phyloP scores from a whole-genome alignment of 768 basidiomycete species.

The Tephrocybe rancida region DNA sequence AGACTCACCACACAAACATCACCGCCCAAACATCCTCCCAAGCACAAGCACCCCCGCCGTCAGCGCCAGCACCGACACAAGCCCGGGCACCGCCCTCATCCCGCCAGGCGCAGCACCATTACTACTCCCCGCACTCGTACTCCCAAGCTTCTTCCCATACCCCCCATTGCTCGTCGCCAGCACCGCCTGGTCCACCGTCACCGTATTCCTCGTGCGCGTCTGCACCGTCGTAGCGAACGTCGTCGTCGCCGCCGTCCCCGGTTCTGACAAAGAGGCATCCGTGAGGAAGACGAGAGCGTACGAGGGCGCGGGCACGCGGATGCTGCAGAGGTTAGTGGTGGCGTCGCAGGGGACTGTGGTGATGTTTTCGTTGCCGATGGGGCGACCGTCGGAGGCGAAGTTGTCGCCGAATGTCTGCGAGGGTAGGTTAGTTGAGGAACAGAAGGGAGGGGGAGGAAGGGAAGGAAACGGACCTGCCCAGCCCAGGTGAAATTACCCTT shows the following conservation, averaged over 20 bases:
- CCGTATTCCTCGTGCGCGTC: slow-evolving; percentile 53
- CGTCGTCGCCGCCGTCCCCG: slow-evolving; percentile 31
- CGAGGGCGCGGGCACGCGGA: slow-evolving; percentile 69
- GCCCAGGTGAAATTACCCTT: slow-evolving; percentile 67
- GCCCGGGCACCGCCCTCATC: neutral
- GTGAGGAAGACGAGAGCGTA: slow-evolving; percentile 73
- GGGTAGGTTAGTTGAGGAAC: neutral
- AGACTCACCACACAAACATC: too few species aligned
- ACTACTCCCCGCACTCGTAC: slow-evolving; percentile 39
- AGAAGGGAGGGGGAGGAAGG: neutral
- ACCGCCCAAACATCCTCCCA: slow-evolving; percentile 1
- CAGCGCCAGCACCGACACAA: slow-evolving; percentile 8
- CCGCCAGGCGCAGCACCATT: slow-evolving; percentile 13
- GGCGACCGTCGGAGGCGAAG: slow-evolving; percentile 68
- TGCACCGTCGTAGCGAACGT: slow-evolving; percentile 45
- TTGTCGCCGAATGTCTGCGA: slow-evolving; percentile 57
- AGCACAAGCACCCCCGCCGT: slow-evolving; percentile 1
- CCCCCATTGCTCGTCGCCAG: slow-evolving; percentile 70
- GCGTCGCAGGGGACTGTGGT: slow-evolving; percentile 60
- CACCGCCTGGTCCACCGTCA: slow-evolving; percentile 52
- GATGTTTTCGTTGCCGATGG: slow-evolving; percentile 50
- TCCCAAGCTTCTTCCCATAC: slow-evolving; percentile 32
- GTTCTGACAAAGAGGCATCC: slow-evolving; percentile 35
- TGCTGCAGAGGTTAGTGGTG: slow-evolving; percentile 49
- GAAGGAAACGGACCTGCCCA: slow-evolving; percentile 44